Evolutionary conservation across 176 grass and related monocot genomes (phyloP).

Genomic region (Rhynchospora pubera): DNA sequence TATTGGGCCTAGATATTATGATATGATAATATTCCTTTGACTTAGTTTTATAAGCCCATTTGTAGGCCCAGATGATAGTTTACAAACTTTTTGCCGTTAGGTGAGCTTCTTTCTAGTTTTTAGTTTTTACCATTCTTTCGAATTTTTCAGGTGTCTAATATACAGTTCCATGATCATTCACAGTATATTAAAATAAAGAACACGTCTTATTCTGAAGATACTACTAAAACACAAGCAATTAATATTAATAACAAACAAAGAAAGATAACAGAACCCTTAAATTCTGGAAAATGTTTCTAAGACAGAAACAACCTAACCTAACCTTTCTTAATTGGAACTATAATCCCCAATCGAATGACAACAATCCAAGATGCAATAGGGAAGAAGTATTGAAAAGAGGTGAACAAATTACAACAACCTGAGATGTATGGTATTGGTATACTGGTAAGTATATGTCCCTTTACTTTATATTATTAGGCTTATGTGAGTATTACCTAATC

Average conservation of each 20-base stretch:
- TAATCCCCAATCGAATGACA: background rate
- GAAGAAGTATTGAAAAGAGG: background rate
- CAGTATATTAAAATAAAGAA: background rate
- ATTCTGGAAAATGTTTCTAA: background rate
- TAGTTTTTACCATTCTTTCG: background rate
- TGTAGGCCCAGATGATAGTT: background rate
- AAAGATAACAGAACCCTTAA: background rate
- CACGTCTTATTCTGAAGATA: background rate
- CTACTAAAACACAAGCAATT: background rate
- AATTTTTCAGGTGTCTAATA: background rate
- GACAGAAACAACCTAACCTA: background rate
- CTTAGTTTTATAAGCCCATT: background rate
- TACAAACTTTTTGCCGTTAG: background rate
- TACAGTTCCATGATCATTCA: background rate
- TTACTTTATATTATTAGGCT: constrained; percentile 27
- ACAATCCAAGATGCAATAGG: background rate
- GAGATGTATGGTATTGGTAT: background rate
- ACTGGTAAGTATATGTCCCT: constrained; percentile 9
- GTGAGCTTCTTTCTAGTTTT: background rate
- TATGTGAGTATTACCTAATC: constrained; percentile 24
- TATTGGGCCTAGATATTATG: background rate
- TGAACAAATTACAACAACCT: background rate
- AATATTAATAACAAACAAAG: background rate
- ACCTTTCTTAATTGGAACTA: background rate
- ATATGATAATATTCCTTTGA: background rate